These are phyloP conservation scores for Curvularia verruculosa DNA, from an alignment of 2,329 filamentous ascomycete species.

Conservation along the genomic window DNA sequence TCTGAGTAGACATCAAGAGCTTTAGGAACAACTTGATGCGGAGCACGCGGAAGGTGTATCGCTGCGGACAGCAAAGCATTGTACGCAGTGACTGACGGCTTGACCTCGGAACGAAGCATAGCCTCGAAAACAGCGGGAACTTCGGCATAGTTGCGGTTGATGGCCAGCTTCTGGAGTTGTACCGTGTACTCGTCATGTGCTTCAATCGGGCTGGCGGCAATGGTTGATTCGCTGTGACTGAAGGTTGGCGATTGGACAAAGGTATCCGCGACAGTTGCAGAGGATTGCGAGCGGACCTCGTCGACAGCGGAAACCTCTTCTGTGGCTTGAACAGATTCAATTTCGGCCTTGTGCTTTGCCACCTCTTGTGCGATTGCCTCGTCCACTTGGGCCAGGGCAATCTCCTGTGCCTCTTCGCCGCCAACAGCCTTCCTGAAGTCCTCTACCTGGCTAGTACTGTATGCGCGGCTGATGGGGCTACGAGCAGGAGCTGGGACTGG, in stretches of 20 bases:
- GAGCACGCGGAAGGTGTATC: slow-evolving; percentile 78
- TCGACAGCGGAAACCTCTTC: slow-evolving; percentile 38
- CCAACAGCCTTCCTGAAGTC: slow-evolving; percentile 64
- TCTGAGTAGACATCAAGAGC: slow-evolving; percentile 94
- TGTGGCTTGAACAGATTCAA: slow-evolving; percentile 46
- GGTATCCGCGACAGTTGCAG: slow-evolving; percentile 39
- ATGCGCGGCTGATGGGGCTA: slow-evolving; percentile 54
- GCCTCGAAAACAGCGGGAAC: slow-evolving; percentile 91
- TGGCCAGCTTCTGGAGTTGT: slow-evolving; percentile 76
- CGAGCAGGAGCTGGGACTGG: slow-evolving; percentile 36
- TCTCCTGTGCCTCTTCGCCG: slow-evolving; percentile 54
- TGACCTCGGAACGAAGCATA: slow-evolving; percentile 81
- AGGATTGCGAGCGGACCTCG: slow-evolving; percentile 40
- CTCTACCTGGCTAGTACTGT: slow-evolving; percentile 63
- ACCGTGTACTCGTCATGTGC: slow-evolving; percentile 74
- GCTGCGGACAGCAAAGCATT: slow-evolving; percentile 87
- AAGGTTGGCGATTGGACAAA: slow-evolving; percentile 35
- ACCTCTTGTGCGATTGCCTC: slow-evolving; percentile 83
- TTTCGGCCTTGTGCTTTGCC: slow-evolving; percentile 62
- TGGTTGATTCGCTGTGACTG: slow-evolving; percentile 52
- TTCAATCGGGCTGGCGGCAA: slow-evolving; percentile 66
- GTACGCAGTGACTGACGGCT: slow-evolving; percentile 85
- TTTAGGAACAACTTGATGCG: slow-evolving; percentile 85
- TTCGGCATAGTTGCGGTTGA: slow-evolving; percentile 77
- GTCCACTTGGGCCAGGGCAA: slow-evolving; percentile 79